Evolutionary conservation across 176 grass and related monocot genomes (phyloP).

Genomic region (Oryza meridionalis): DNA sequence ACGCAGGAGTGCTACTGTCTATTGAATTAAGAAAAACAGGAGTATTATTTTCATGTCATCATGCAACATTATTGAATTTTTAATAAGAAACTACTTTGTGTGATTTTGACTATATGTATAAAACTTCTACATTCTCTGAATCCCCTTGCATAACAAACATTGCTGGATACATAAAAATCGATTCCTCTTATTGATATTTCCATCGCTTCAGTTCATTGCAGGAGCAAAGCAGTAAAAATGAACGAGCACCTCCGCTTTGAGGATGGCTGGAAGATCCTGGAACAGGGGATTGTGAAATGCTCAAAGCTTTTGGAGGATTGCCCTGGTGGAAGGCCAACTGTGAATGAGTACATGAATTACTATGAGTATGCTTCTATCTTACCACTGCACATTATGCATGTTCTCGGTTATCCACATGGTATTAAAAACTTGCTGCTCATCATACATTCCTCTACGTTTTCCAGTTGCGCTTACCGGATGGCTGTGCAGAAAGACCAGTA

Average conservation of each 20-base stretch:
- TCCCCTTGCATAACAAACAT: slow-evolving; percentile 1
- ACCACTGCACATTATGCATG: slow-evolving; percentile 1
- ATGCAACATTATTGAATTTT: not conserved
- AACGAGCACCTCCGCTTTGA: slow-evolving; percentile 44
- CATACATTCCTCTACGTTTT: slow-evolving; percentile 36
- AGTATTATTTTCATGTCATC: not conserved
- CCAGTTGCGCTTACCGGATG: slow-evolving; percentile 53
- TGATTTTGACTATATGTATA: not conserved
- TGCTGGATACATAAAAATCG: not conserved
- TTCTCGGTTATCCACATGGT: slow-evolving; percentile 10
- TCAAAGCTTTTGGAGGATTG: slow-evolving; percentile 62
- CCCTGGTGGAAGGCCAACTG: slow-evolving; percentile 52
- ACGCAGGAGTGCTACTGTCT: not conserved
- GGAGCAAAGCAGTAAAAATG: slow-evolving; percentile 41
- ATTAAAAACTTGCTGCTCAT: slow-evolving; percentile 12
- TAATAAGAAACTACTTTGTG: not conserved
- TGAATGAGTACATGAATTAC: slow-evolving; percentile 58
- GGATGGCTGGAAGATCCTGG: slow-evolving; percentile 64
- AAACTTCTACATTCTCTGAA: not conserved
- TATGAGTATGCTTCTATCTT: slow-evolving; percentile 53
- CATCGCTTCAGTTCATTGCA: slow-evolving; percentile 17
- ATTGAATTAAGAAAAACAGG: not conserved
- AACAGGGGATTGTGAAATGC: slow-evolving; percentile 61
- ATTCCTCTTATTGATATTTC: not conserved
- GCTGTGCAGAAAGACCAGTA: slow-evolving; percentile 55